Evolutionary conservation across 805 yeast species (phyloP), one percentile per base, ranked within the genome.

Genomic region (Dipodascus albidus): DNA sequence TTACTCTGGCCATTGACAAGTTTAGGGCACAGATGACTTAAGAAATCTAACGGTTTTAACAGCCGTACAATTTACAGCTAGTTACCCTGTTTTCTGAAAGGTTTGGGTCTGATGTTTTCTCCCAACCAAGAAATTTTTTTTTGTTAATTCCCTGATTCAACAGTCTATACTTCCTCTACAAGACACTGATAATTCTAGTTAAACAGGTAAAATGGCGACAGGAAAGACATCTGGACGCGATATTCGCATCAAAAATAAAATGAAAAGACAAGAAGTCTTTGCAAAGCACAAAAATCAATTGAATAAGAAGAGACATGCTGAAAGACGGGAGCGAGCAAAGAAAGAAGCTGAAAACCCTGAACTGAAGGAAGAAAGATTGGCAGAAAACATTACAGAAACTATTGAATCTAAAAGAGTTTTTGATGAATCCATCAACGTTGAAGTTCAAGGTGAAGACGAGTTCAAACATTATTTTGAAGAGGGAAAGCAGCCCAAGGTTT

Each of bases 261-360:
- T 81, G 66, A 80, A 80, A 62, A 79, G 97, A 59, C 93, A 87
- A 66, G 79, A 85, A 69, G 73, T 87, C 41, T 85, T 78, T 68
- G 84, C 89, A 8, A 79, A 81, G 54, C 64, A 86, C 52, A 85
- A 83, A 68, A 84, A 85, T 64, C 85, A 85, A 57, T 77, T 80
- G 67, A 83, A 83, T 62, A 87, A 86, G 63, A 78, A 78, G 52
- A 80, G 87, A 62, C 96, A 89, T 66, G 81, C 80, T 64, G 74
- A 76, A 65, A 78, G 98, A 59, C 77, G 79, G n/a, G 80, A 81
- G 48, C 78, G 96, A 64, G 93, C 95, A n/a, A 84, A 83, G 63
- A 91, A 84, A 58, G 98, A 93, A 68, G 73, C 83, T 53, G 80
- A 77, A 24, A 85, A 90, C 62, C 96, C 97, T 0, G 88, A 83